phyloP scores from a whole-genome alignment of 257 asterid genomes.

The Jasminum sambac region DNA sequence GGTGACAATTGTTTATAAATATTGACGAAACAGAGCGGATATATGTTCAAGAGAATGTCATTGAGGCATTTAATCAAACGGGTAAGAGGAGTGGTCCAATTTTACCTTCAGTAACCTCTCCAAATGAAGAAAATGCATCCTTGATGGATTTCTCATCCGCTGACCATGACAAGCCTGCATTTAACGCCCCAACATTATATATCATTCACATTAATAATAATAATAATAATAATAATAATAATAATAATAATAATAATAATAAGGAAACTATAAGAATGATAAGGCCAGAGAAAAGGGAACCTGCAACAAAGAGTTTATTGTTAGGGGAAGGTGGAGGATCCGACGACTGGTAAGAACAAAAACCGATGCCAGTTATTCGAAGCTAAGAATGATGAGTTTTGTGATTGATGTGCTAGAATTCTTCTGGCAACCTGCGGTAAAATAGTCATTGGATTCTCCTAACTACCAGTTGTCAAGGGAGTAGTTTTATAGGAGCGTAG shows the following conservation, averaged over 20 bases:
- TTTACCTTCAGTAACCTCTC: slow-evolving; percentile 48
- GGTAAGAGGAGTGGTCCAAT: background rate
- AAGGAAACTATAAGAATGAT: too few species aligned
- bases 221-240: too few species aligned
- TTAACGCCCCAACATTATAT: background rate
- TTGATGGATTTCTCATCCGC: slow-evolving; percentile 40
- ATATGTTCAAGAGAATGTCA: background rate
- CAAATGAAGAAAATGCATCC: slow-evolving; percentile 46
- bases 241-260: too few species aligned
- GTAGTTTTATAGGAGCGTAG: background rate
- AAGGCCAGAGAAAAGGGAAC: slow-evolving; percentile 17
- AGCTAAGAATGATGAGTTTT: background rate
- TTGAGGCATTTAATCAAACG: slow-evolving; percentile 35
- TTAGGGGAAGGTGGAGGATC: slow-evolving; percentile 29
- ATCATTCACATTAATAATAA: background rate
- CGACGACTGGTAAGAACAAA: background rate
- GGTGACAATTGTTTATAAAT: too few species aligned
- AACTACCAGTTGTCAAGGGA: background rate
- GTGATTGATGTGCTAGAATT: background rate
- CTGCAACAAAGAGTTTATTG: slow-evolving; percentile 47
- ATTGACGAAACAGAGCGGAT: background rate
- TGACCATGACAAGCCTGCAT: slow-evolving; percentile 47
- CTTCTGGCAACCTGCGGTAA: slow-evolving; percentile 18
- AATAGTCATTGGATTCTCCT: background rate
- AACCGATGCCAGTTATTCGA: background rate